These are phyloP conservation scores for Solanum etuberosum DNA, from an alignment of 257 asterid species.

Conservation along the genomic window DNA sequence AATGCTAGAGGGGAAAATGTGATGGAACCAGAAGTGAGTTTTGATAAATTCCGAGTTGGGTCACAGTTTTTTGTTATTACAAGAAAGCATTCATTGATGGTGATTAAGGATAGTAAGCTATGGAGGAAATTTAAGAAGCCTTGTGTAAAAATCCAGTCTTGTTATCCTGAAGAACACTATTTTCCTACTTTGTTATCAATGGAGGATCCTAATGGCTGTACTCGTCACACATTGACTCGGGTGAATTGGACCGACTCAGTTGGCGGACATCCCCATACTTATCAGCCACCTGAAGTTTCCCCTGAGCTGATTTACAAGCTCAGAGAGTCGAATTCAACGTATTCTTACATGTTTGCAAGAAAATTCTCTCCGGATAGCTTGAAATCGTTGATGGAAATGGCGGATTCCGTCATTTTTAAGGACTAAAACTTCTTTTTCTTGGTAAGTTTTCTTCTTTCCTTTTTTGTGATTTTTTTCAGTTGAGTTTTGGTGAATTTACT, in stretches of 20 bases:
- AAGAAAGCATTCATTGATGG: slow-evolving; percentile 57
- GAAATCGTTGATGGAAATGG: slow-evolving; percentile 60
- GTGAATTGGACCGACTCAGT: slow-evolving; percentile 82
- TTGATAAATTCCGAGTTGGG: slow-evolving; percentile 60
- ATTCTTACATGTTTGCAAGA: slow-evolving; percentile 61
- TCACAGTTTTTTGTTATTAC: slow-evolving; percentile 75
- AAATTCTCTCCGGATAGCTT: slow-evolving; percentile 79
- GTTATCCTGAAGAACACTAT: slow-evolving; percentile 92
- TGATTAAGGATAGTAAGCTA: slow-evolving; percentile 63
- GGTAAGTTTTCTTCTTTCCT: slow-evolving; percentile 29
- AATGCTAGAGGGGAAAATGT: slow-evolving; percentile 67
- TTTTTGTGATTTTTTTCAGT: neutral
- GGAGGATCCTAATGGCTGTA: slow-evolving; percentile 61
- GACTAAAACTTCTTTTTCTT: slow-evolving; percentile 36
- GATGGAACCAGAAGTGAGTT: slow-evolving; percentile 70
- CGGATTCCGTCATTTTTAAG: slow-evolving; percentile 64
- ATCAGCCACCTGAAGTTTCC: slow-evolving; percentile 53
- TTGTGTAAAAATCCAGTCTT: slow-evolving; percentile 65
- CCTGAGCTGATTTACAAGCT: slow-evolving; percentile 48
- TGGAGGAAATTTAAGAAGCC: slow-evolving; percentile 80
- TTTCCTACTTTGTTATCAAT: slow-evolving; percentile 76
- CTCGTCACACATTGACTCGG: slow-evolving; percentile 54
- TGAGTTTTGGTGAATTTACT: neutral
- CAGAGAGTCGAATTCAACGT: slow-evolving; percentile 59
- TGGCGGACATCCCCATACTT: slow-evolving; percentile 85